phyloP scores from a whole-genome alignment of 2,329 filamentous ascomycete genomes.

The Gaeumannomyces sp. region DNA sequence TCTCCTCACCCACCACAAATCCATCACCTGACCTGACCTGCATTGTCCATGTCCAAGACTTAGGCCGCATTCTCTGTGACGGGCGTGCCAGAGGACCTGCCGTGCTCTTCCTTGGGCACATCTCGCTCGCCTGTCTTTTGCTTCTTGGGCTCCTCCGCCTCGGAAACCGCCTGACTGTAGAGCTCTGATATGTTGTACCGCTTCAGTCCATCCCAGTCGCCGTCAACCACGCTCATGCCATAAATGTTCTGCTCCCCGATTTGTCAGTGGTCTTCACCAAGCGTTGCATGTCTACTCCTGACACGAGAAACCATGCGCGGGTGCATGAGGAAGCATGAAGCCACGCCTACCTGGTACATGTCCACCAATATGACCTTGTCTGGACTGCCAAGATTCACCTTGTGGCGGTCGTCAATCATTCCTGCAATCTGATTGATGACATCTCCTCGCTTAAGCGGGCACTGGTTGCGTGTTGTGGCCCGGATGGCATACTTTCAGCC shows the following conservation, averaged over 20 bases:
- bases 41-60: not conserved
- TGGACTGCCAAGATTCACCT: slow-evolving; percentile 70
- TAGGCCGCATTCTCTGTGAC: not conserved
- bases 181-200: slow-evolving; percentile 74
- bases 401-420: slow-evolving; percentile 60
- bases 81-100: not conserved
- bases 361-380: slow-evolving; percentile 76
- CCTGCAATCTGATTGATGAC: slow-evolving; percentile 67
- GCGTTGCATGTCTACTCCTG: slow-evolving; percentile 12
- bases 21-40: not conserved
- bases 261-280: not conserved
- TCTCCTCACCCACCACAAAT: not conserved
- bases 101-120: not conserved
- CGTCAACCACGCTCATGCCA: slow-evolving; percentile 72
- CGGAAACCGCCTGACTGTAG: slow-evolving; percentile 35
- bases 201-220: slow-evolving; percentile 68
- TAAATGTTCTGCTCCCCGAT: slow-evolving; percentile 53
- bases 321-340: not conserved
- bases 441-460: slow-evolving; percentile 56
- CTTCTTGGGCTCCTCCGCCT: not conserved
- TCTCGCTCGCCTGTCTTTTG: not conserved
- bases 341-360: slow-evolving; percentile 61
- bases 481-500: slow-evolving; percentile 65
- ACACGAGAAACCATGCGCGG: slow-evolving; percentile 10
- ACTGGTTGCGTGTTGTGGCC: slow-evolving; percentile 69